Evolutionary conservation across 306 rosid genomes (phyloP).

Genomic region (Glycine latifolia): DNA sequence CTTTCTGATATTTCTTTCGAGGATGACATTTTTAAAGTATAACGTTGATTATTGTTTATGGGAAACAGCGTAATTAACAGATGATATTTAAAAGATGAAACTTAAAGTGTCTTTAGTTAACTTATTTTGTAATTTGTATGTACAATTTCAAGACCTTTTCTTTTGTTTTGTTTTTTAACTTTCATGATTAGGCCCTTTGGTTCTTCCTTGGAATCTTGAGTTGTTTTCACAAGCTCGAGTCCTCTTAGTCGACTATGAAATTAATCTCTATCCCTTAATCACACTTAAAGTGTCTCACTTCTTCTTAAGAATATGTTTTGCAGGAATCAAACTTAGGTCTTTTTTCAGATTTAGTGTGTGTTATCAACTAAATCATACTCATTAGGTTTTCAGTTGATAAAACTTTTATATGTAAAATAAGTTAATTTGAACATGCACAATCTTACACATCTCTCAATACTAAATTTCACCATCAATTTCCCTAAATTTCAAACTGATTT

Average conservation of each 20-base stretch:
- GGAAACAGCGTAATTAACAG: background rate
- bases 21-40: constrained; percentile 23
- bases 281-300: background rate
- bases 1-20: background rate
- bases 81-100: background rate
- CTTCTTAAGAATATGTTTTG: background rate
- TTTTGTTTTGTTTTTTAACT: no score
- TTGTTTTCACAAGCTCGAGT: background rate
- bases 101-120: background rate
- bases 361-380: background rate
- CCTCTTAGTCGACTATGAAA: no score
- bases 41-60: background rate
- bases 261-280: no score
- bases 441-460: background rate
- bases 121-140: background rate
- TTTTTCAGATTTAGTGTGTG: background rate
- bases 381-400: background rate
- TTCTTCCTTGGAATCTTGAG: background rate
- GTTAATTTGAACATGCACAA: constrained; percentile 6
- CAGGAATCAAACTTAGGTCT: background rate
- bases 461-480: background rate
- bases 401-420: background rate
- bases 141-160: background rate
- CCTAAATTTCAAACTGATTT: constrained; percentile 1
- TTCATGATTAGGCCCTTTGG: no score